A percentile compares a stretch with the other conserved stretches of the same genome.
phyloP scores from a whole-genome alignment of 75 land plant genomes.

The Sequoia sempervirens region DNA sequence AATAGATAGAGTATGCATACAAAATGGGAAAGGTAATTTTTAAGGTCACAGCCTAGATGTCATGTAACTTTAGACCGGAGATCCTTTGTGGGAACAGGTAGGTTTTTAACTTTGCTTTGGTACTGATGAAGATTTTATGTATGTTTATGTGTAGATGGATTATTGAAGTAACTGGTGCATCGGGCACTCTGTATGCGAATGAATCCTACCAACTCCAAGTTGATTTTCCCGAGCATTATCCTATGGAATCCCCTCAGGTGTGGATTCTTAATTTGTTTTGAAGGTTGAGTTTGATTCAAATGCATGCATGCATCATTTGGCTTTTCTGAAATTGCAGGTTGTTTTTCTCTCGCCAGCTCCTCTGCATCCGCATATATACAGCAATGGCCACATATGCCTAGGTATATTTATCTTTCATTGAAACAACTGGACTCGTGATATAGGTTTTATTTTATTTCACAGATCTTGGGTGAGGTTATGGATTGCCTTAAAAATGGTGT shows the following conservation, averaged over 20 bases:
- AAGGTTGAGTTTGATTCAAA: not conserved
- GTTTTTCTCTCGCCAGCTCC: constrained; percentile 84
- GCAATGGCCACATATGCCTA: constrained; percentile 98
- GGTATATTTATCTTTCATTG: constrained; percentile 30
- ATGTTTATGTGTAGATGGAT: constrained; percentile 54
- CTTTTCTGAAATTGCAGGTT: constrained; percentile 44
- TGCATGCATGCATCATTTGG: not conserved
- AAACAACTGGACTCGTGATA: not conserved
- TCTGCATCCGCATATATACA: constrained; percentile 92
- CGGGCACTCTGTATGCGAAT: constrained; percentile 76
- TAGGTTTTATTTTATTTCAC: not conserved
- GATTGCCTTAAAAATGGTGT: not conserved
- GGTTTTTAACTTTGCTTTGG: not conserved
- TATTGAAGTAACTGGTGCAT: constrained; percentile 82
- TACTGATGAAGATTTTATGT: not conserved
- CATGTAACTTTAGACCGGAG: not conserved
- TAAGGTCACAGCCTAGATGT: not conserved
- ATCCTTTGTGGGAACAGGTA: not conserved
- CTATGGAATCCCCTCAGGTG: constrained; percentile 99
- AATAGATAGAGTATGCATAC: not conserved
- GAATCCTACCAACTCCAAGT: constrained; percentile 89
- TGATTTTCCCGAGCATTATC: constrained; percentile 97
- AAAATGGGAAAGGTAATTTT: not conserved
- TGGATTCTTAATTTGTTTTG: not conserved
- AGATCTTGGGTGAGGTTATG: not conserved